Evolutionary conservation across 2,329 filamentous ascomycete species (phyloP).

Genomic region (Fusarium vanettenii): DNA sequence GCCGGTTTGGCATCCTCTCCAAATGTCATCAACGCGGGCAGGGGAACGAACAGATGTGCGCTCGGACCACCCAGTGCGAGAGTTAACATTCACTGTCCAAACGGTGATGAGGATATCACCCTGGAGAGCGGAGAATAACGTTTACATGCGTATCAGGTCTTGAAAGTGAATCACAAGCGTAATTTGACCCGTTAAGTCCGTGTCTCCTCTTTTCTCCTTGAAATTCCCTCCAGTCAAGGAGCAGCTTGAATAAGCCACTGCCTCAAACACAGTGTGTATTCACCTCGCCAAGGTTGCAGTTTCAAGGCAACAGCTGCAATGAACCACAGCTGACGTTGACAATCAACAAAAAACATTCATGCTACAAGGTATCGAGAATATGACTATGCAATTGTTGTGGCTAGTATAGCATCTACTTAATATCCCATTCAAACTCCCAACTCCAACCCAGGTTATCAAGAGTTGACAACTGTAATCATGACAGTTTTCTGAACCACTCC

Average conservation of each 20-base stretch:
- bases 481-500: neutral
- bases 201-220: neutral
- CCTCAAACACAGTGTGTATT: neutral
- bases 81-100: neutral
- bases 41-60: neutral
- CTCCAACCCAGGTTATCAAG: neutral
- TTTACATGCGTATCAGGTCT: neutral
- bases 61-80: constrained; percentile 1
- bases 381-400: neutral
- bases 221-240: neutral
- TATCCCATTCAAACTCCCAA: neutral
- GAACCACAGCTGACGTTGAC: neutral
- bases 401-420: neutral
- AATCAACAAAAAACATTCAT: neutral
- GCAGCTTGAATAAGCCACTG: neutral
- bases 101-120: neutral
- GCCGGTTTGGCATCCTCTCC: neutral
- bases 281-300: neutral
- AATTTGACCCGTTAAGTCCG: neutral
- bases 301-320: neutral
- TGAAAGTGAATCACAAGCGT: neutral
- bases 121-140: neutral
- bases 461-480: neutral
- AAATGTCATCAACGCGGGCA: neutral
- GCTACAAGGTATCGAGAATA: neutral